A percentile compares a stretch with the other conserved stretches of the same genome.
Conservation (phyloP, 2,329 filamentous ascomycete genomes). For the Fusarium sp. region DNA sequence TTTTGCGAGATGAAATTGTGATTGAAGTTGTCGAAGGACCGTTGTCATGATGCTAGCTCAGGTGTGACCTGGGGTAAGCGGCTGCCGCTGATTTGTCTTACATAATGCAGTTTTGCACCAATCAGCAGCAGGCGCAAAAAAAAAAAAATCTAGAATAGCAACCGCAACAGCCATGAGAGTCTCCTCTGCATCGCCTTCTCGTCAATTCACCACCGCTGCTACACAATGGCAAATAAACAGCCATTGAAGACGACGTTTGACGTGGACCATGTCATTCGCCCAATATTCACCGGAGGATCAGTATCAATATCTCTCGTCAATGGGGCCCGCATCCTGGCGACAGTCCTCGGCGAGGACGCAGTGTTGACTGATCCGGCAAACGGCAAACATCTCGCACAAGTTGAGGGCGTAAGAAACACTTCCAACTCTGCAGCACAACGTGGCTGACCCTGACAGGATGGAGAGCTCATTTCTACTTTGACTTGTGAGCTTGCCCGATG, state of each 20-base stretch:
- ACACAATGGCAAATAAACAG: constrained; percentile 71
- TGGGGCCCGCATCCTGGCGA: constrained; percentile 86
- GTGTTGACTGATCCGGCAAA: constrained; percentile 88
- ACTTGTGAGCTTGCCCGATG: constrained; percentile 63
- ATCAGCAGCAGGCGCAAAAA: constrained; percentile 24
- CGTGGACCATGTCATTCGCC: constrained; percentile 84
- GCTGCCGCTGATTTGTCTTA: constrained; percentile 24
- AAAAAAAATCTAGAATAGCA: constrained; percentile 46
- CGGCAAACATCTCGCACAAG: constrained; percentile 84
- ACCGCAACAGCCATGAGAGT: constrained; percentile 39
- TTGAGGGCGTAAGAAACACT: constrained; percentile 80
- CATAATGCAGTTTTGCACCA: constrained; percentile 27
- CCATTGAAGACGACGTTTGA: constrained; percentile 91
- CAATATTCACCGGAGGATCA: constrained; percentile 93
- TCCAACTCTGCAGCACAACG: background rate
- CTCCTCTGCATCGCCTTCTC: constrained; percentile 39
- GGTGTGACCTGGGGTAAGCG: constrained; percentile 12
- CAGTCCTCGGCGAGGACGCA: constrained; percentile 92
- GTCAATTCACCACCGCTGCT: constrained; percentile 31
- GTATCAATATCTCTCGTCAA: constrained; percentile 87
- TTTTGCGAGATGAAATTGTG: background rate
- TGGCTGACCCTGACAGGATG: constrained; percentile 70
- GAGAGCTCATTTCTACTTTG: constrained; percentile 84
- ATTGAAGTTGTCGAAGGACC: background rate
- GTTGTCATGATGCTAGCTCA: constrained; percentile 34